Evolutionary conservation across 2,329 filamentous ascomycete genomes (phyloP).

Genomic region (Xylariaceae sp.): DNA sequence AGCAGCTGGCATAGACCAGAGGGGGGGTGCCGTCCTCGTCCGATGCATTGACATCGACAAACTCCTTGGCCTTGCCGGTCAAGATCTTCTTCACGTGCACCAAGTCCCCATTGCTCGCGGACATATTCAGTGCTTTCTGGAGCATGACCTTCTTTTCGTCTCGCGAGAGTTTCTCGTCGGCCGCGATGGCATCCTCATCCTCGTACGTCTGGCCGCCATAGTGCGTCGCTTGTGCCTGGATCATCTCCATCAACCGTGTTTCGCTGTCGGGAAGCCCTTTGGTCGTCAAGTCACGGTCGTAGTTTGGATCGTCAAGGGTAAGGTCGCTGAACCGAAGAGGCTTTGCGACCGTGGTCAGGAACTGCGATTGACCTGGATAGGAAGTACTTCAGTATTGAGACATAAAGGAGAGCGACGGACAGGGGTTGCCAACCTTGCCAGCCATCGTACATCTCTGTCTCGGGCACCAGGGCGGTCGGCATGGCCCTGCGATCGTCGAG

Average conservation of each 20-base stretch:
- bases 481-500: slow-evolving; percentile 77
- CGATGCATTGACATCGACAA: slow-evolving; percentile 76
- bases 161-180: slow-evolving; percentile 64
- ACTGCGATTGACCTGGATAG: slow-evolving; percentile 79
- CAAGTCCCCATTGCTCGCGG: slow-evolving; percentile 90
- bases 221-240: slow-evolving; percentile 86
- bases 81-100: slow-evolving; percentile 72
- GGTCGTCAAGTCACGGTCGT: slow-evolving; percentile 57
- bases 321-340: slow-evolving; percentile 77
- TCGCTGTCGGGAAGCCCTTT: slow-evolving; percentile 67
- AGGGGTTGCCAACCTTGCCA: slow-evolving; percentile 68
- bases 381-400: slow-evolving; percentile 11
- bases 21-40: slow-evolving; percentile 96
- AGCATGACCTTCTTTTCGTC: slow-evolving; percentile 72
- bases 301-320: slow-evolving; percentile 68
- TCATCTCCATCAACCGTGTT: slow-evolving; percentile 85
- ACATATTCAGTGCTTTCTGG: slow-evolving; percentile 87
- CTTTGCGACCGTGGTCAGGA: slow-evolving; percentile 78
- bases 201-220: slow-evolving; percentile 64
- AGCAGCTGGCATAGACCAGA: slow-evolving; percentile 95
- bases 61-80: slow-evolving; percentile 62
- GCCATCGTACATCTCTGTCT: slow-evolving; percentile 97
- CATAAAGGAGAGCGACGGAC: slow-evolving; percentile 4
- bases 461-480: slow-evolving; percentile 58
- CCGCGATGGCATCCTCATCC: slow-evolving; percentile 72